These are phyloP conservation scores for Silene latifolia DNA, from an alignment of 148 eudicot genomes.

Conservation along the genomic window DNA sequence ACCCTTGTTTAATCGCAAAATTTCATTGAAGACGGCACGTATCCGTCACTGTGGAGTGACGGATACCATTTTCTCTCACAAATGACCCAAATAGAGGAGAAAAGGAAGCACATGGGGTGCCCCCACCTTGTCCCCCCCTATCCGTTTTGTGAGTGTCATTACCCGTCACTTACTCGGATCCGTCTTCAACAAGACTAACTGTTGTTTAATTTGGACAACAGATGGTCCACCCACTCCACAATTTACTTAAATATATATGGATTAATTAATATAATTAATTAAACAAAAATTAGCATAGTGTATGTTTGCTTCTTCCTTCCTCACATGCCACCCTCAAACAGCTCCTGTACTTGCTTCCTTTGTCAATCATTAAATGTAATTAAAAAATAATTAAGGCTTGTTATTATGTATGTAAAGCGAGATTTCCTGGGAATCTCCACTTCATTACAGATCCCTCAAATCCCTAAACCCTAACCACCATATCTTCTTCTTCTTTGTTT, in stretches of 20 bases:
- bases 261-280: background rate
- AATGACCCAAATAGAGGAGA: too few species aligned
- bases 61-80: too few species aligned
- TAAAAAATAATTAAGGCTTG: background rate
- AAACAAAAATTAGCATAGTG: background rate
- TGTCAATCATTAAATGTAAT: background rate
- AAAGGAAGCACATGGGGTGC: too few species aligned
- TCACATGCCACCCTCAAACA: conserved; percentile 18
- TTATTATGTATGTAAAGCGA: conserved; percentile 1
- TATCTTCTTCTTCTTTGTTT: conserved; percentile 15
- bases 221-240: conserved; percentile 17
- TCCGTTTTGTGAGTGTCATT: too few species aligned
- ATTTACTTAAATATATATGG: background rate
- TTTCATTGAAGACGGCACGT: too few species aligned
- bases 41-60: too few species aligned
- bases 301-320: background rate
- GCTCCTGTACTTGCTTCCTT: background rate
- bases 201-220: conserved; percentile 12
- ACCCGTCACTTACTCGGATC: too few species aligned
- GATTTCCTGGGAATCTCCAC: conserved; percentile 26
- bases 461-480: conserved; percentile 33
- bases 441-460: conserved; percentile 21
- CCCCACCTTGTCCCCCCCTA: too few species aligned
- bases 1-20: too few species aligned
- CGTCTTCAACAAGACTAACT: too few species aligned